These are phyloP conservation scores for Neckera pumila DNA, from an alignment of 225 moss, liverwort and hornwort genomes.

Conservation along the genomic window DNA sequence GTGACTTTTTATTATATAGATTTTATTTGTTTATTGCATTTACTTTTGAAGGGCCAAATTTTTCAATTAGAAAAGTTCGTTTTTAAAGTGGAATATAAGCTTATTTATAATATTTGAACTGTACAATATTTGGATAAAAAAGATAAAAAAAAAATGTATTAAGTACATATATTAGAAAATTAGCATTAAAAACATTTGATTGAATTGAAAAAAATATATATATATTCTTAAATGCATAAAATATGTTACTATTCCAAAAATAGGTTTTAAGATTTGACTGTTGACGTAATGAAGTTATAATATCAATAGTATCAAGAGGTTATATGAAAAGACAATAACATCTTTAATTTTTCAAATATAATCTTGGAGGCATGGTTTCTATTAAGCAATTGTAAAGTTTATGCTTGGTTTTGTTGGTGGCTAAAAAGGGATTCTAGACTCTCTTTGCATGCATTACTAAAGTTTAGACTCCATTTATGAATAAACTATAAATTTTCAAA, in stretches of 20 bases:
- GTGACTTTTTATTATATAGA: not conserved
- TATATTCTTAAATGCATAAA: not conserved
- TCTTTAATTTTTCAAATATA: not conserved
- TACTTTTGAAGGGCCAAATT: not conserved
- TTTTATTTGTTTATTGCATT: no score
- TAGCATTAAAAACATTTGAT: not conserved
- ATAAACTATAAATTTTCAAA: not conserved
- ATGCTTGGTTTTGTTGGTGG: not conserved
- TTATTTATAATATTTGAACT: no score
- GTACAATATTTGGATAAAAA: not conserved
- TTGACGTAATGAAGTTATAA: not conserved
- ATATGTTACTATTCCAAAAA: not conserved
- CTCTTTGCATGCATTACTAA: rapidly evolving
- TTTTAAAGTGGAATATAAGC: not conserved
- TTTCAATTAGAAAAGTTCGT: not conserved
- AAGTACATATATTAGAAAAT: not conserved
- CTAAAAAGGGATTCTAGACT: not conserved
- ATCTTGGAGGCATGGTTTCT: not conserved
- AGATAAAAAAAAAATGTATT: rapidly evolving
- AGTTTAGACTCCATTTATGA: not conserved
- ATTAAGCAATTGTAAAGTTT: not conserved
- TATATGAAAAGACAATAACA: not conserved
- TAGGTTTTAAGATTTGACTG: not conserved
- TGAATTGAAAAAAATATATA: not conserved
- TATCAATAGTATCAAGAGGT: not conserved